Evolutionary conservation across 176 grass and related monocot genomes (phyloP).

Genomic region (Eragrostis nindensis): DNA sequence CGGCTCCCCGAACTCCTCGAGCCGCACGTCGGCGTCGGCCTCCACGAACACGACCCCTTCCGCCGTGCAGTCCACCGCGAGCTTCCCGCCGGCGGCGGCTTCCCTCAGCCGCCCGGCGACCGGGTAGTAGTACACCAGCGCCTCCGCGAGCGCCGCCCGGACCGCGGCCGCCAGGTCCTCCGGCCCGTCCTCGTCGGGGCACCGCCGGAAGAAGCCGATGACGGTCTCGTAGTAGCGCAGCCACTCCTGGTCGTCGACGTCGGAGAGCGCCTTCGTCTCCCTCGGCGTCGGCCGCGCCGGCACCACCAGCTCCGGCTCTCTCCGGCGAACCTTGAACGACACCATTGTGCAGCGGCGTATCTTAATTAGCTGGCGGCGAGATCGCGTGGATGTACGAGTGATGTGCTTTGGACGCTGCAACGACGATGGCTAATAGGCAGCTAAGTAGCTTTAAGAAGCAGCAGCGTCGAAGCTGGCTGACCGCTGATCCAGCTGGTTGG

Average conservation of each 20-base stretch:
- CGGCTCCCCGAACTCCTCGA: slow-evolving; percentile 52
- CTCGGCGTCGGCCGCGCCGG: slow-evolving; percentile 35
- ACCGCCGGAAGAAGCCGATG: slow-evolving; percentile 30
- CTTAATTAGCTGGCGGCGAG: too few species aligned
- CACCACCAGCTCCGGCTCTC: slow-evolving; percentile 20
- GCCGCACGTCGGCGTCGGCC: slow-evolving; percentile 50
- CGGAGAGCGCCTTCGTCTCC: slow-evolving; percentile 34
- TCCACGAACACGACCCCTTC: slow-evolving; percentile 67
- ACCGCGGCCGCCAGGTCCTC: slow-evolving; percentile 27
- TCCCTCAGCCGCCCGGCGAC: slow-evolving; percentile 61
- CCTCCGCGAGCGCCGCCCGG: slow-evolving; percentile 35
- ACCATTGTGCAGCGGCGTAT: too few species aligned
- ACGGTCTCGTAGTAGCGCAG: slow-evolving; percentile 54
- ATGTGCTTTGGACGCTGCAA: too few species aligned
- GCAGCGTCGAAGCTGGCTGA: too few species aligned
- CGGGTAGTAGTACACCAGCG: slow-evolving; percentile 60
- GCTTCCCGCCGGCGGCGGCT: slow-evolving; percentile 29
- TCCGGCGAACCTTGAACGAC: not conserved
- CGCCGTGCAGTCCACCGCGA: slow-evolving; percentile 61
- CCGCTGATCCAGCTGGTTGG: too few species aligned
- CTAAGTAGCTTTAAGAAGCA: too few species aligned
- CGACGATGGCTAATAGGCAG: too few species aligned
- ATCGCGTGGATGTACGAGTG: too few species aligned
- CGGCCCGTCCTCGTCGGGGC: not conserved
- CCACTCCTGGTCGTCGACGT: slow-evolving; percentile 46